Conservation (phyloP, 2,329 filamentous ascomycete species). For the Leptosphaerulina australis region DNA sequence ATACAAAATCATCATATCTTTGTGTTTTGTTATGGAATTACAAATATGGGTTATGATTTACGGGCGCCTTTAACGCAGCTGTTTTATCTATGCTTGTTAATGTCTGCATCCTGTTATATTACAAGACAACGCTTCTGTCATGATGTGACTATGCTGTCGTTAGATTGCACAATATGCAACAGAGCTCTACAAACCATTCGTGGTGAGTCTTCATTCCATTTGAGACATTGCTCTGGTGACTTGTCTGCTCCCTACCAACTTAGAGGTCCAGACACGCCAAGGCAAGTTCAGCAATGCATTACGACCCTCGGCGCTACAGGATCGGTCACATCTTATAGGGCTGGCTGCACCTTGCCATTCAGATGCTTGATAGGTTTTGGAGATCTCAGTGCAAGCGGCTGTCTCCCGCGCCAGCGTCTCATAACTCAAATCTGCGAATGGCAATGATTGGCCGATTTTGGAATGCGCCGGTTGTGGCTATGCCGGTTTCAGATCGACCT, state of each 20-base stretch:
- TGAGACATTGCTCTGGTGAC: not conserved
- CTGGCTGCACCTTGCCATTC: slow-evolving; percentile 6
- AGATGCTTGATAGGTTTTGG: slow-evolving; percentile 29
- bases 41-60: too few relatives aligned
- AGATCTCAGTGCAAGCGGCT: slow-evolving; percentile 20
- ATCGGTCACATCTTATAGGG: not conserved
- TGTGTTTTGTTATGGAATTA: too few relatives aligned
- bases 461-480: slow-evolving; percentile 27
- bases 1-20: too few relatives aligned
- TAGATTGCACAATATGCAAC: not conserved
- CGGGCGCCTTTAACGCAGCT: too few relatives aligned
- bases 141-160: not conserved
- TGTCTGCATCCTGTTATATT: too few relatives aligned
- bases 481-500: slow-evolving; percentile 36
- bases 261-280: slow-evolving; percentile 5
- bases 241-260: not conserved
- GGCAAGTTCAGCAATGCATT: slow-evolving; percentile 4
- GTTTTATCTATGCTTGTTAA: too few relatives aligned
- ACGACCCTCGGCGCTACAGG: slow-evolving; percentile 2
- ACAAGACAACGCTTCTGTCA: not conserved
- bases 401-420: slow-evolving; percentile 39
- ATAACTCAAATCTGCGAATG: slow-evolving; percentile 21
- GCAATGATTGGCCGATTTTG: slow-evolving; percentile 28
- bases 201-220: not conserved
- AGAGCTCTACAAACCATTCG: not conserved